phyloP scores from a whole-genome alignment of 441 rosid species.

The Pelargonium australe region DNA sequence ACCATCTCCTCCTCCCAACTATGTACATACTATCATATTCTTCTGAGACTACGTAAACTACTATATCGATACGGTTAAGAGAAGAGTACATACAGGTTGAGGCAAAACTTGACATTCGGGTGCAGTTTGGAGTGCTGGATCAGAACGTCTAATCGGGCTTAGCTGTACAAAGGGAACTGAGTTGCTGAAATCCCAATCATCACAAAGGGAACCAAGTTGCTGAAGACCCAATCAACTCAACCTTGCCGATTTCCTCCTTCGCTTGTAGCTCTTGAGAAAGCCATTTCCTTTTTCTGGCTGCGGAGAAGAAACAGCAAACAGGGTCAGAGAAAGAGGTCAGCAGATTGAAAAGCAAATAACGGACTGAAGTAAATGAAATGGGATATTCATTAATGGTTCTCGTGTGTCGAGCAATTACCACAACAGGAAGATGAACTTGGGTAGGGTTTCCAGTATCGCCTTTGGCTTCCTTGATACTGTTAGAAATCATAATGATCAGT shows the following conservation, averaged over 20 bases:
- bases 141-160: neutral
- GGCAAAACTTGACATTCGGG: neutral
- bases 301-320: neutral
- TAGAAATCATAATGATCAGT: constrained; percentile 14
- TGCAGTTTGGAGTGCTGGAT: neutral
- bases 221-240: neutral
- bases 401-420: constrained; percentile 9
- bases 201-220: too few relatives aligned
- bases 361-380: neutral
- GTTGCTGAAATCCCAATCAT: neutral
- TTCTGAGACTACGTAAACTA: too few relatives aligned
- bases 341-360: neutral
- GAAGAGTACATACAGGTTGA: neutral
- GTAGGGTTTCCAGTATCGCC: neutral
- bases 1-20: too few relatives aligned
- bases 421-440: neutral
- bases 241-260: constrained; percentile 18
- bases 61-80: too few relatives aligned
- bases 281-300: constrained; percentile 14
- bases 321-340: neutral
- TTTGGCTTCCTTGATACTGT: constrained; percentile 14
- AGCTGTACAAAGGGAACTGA: constrained; percentile 17
- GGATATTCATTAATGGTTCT: neutral
- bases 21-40: neutral
- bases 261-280: constrained; percentile 21